Evolutionary conservation across 2,329 filamentous ascomycete species (phyloP).

Genomic region (Westerdykella sp.): DNA sequence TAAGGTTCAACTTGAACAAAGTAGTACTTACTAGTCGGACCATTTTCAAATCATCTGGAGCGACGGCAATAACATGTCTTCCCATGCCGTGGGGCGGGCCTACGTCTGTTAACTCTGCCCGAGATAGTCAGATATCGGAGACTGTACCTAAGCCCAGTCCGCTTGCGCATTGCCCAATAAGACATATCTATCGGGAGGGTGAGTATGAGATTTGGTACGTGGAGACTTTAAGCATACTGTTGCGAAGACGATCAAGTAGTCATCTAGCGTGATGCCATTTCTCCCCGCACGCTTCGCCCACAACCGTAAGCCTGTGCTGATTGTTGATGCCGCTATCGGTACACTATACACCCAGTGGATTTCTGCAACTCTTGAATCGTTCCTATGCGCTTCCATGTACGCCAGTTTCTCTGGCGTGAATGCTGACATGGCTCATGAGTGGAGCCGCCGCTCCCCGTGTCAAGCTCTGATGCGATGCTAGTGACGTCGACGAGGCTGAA

Average conservation of each 20-base stretch:
- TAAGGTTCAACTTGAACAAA: neutral
- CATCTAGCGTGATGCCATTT: constrained; percentile 29
- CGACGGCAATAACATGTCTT: constrained; percentile 25
- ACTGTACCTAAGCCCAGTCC: constrained; percentile 23
- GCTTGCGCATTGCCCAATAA: constrained; percentile 25
- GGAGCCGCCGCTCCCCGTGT: neutral
- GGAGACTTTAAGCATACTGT: constrained; percentile 17
- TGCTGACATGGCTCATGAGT: constrained; percentile 15
- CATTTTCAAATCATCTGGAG: constrained; percentile 21
- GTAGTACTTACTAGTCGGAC: constrained; percentile 18
- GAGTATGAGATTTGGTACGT: neutral
- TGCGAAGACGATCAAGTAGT: constrained; percentile 27
- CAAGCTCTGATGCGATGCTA: constrained; percentile 4
- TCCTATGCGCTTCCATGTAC: constrained; percentile 22
- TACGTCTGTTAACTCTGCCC: constrained; percentile 6
- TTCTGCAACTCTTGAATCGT: constrained; percentile 23
- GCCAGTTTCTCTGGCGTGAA: constrained; percentile 26
- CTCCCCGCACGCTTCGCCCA: constrained; percentile 25
- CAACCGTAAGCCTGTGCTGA: constrained; percentile 23
- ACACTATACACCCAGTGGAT: constrained; percentile 30
- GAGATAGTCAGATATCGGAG: neutral
- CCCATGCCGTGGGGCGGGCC: constrained; percentile 31
- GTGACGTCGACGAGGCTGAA: constrained; percentile 10
- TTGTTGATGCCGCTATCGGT: constrained; percentile 21
- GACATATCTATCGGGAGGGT: constrained; percentile 17